phyloP scores from a whole-genome alignment of 768 basidiomycete genomes.

The Tylopilus balloui region DNA sequence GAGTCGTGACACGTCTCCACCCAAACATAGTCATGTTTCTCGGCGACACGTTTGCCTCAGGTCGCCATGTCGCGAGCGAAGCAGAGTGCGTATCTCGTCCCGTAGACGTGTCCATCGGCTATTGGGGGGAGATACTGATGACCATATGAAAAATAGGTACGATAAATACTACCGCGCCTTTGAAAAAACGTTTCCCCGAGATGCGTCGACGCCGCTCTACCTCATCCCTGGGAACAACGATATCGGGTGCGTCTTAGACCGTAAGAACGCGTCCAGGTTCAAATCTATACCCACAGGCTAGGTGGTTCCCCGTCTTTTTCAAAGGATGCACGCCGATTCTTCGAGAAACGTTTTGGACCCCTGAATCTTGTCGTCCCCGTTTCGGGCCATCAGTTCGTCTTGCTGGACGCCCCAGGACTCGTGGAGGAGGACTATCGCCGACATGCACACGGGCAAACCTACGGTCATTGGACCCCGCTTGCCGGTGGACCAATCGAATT shows the following conservation, averaged over 20 bases:
- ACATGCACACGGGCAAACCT: constrained; percentile 44
- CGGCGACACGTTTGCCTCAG: constrained; percentile 72
- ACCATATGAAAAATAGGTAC: constrained; percentile 44
- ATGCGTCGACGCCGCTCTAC: constrained; percentile 40
- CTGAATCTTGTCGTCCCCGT: constrained; percentile 59
- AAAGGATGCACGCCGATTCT: constrained; percentile 53
- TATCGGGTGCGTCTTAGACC: constrained; percentile 46
- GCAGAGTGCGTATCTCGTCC: constrained; percentile 48
- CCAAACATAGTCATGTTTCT: constrained; percentile 70
- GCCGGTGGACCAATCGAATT: constrained; percentile 57
- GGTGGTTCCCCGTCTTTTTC: constrained; percentile 50
- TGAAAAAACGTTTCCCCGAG: constrained; percentile 51
- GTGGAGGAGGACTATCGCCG: constrained; percentile 79
- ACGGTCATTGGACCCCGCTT: constrained; percentile 53
- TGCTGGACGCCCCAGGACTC: constrained; percentile 72
- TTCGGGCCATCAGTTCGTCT: constrained; percentile 67
- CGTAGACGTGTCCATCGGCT: constrained; percentile 5
- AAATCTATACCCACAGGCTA: constrained; percentile 38
- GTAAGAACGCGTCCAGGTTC: neutral
- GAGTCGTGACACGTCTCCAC: constrained; percentile 48
- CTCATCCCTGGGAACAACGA: constrained; percentile 83
- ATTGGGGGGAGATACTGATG: constrained; percentile 2
- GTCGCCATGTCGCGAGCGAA: constrained; percentile 48
- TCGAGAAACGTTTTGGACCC: constrained; percentile 59
- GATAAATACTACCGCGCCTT: constrained; percentile 55